Conservation (phyloP, 148 eudicot species). For the Cornus kousa region DNA sequence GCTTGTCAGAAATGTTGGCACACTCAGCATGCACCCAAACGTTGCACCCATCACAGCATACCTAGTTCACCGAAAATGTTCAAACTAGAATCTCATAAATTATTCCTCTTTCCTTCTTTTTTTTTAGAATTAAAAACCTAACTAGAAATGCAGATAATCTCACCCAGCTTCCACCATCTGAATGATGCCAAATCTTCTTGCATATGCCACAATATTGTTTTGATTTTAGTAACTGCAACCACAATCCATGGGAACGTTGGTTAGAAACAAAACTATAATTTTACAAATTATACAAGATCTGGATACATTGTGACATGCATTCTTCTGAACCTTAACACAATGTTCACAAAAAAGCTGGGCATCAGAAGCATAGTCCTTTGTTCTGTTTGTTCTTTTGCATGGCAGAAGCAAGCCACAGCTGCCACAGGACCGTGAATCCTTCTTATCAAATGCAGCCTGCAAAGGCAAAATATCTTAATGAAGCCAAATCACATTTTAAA, state of each 20-base stretch:
- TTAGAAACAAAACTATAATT: conserved; percentile 3
- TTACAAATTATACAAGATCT: background rate
- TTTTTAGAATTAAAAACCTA: background rate
- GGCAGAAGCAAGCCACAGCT: conserved; percentile 76
- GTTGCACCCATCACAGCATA: conserved; percentile 91
- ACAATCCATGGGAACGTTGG: conserved; percentile 15
- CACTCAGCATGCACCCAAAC: conserved; percentile 98
- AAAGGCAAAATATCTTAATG: conserved; percentile 7
- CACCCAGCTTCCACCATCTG: conserved; percentile 94
- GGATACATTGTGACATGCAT: background rate
- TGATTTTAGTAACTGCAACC: conserved; percentile 63
- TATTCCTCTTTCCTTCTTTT: background rate
- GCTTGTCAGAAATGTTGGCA: conserved; percentile 54
- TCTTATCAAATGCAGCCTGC: conserved; percentile 51
- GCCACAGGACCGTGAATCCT: conserved; percentile 42
- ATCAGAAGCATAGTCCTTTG: conserved; percentile 27
- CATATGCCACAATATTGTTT: conserved; percentile 94
- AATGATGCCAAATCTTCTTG: conserved; percentile 91
- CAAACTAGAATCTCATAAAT: background rate
- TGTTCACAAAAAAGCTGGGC: conserved; percentile 63
- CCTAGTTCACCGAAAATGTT: conserved; percentile 42
- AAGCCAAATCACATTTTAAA: background rate
- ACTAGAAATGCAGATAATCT: conserved; percentile 15
- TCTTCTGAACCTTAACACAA: conserved; percentile 57
- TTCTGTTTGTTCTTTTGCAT: conserved; percentile 49